These are phyloP conservation scores for Wickerhamomyces kurtzmanii DNA, from an alignment of 805 yeast genomes.

Conservation along the genomic window DNA sequence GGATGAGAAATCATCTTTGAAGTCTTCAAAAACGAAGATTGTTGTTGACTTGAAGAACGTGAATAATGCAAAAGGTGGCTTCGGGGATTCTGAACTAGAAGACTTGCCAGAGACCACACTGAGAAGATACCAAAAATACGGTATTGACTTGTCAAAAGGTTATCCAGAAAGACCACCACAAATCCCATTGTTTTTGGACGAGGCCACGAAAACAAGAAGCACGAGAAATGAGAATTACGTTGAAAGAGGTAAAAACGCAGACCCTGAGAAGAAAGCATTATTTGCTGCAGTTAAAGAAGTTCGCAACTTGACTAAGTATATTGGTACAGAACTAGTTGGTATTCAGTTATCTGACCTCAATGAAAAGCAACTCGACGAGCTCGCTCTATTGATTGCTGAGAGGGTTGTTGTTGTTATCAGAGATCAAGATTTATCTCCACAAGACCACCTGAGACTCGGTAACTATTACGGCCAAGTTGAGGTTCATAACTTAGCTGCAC, in stretches of 20 bases:
- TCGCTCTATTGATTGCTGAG: constrained; percentile 36
- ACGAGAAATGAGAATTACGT: constrained; percentile 22
- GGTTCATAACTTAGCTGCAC: constrained; percentile 25
- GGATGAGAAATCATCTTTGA: too few species aligned
- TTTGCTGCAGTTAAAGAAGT: constrained; percentile 32
- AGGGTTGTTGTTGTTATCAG: constrained; percentile 42
- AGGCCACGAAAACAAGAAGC: constrained; percentile 25
- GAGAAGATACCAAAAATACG: constrained; percentile 22
- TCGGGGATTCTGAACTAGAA: background rate
- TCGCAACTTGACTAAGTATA: constrained; percentile 29
- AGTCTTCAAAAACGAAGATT: too few species aligned
- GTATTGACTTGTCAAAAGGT: constrained; percentile 27
- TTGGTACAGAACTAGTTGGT: constrained; percentile 42
- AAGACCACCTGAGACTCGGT: constrained; percentile 33
- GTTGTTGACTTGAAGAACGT: constrained; percentile 1
- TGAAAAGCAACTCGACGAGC: constrained; percentile 34
- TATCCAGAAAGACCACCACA: constrained; percentile 28
- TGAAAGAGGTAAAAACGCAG: constrained; percentile 27
- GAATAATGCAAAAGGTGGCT: background rate
- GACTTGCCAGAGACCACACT: constrained; percentile 18
- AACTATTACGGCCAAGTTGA: constrained; percentile 35
- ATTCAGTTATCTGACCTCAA: constrained; percentile 31
- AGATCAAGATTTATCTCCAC: constrained; percentile 35
- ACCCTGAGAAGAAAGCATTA: constrained; percentile 30
- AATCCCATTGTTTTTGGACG: constrained; percentile 29